Evolutionary conservation across 2,329 filamentous ascomycete species (phyloP), one percentile per base, ranked within the genome.

Genomic region (Cladophialophora carrionii): DNA sequence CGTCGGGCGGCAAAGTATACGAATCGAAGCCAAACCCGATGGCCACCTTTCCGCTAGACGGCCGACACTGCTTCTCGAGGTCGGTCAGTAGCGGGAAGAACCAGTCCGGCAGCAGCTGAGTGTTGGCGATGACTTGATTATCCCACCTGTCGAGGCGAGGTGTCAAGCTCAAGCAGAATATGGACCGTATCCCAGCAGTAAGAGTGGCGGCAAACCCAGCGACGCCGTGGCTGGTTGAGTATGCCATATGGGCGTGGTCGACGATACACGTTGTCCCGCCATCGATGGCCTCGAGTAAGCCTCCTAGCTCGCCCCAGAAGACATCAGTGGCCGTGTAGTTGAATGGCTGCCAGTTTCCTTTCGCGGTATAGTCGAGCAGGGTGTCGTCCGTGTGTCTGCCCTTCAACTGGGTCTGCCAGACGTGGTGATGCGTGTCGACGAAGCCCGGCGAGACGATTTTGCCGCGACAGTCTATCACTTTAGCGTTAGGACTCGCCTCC

Each of bases 231-330:
- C 57, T 51, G 17, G 43, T 12, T 9, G 57, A 59, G 31, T 51
- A 59, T 10, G 57, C 57, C 57, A 59, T 59, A 26, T 59, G 57
- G 20, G 57, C 57, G n/a, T 59, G 57, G 43, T 59, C 57, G 8
- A 59, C 57, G 34, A 59, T 51, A 22, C 41, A 59, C n/a, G 41
- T 59, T 22, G 57, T 59, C 2, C 57, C 57, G n/a, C 43, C 57
- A 17, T 59, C 57, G 20, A 59, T 59, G 10, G 57, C 57, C 31
- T 59, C 57, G 26, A 59, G 43, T 24, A 51, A 14, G 8, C 57
- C 43, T 14, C 57, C 57, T 17, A 59, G n/a, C n/a, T 59, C 57
- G 20, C 57, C 57, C 57, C 57, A 59, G 14, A 59, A 59, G 14
- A 59, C 41, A 41, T 59, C 57, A 12, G 26, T 3, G 2, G 57